Base-by-base conservation (phyloP, 495 filamentous ascomycete species). In the Trichocladium uniseriatum region DNA sequence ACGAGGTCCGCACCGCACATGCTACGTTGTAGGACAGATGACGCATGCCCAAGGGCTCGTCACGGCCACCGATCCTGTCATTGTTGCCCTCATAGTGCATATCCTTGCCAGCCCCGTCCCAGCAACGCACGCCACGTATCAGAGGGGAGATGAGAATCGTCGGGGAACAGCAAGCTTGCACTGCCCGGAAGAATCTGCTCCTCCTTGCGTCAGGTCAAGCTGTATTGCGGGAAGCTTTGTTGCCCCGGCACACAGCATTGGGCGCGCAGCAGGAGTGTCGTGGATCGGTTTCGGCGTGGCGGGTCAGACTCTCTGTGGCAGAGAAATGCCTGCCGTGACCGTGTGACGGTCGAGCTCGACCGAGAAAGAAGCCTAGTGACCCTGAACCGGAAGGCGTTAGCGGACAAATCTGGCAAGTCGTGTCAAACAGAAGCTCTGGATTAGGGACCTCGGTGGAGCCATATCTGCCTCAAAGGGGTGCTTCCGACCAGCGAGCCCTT, bases 341-440 rank as follows among this genome's bases (percentile, higher is more conserved):
- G 44, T 41, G 45, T 48, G 37, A 48, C 36, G 31, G 38, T 53
- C 47, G 43, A 57, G 51, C 51, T 53, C 44, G 52, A 53, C 49
- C 55, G 43, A 50, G 32, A 47, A n/a, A 38, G 24, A 46, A 58
- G 40, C 46, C 43, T 59, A 28, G 32, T 38, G 52, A 34, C 10
- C 31, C 53, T 57, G 48, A 27, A 58, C 61, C 48, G 59, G 63
- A 56, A 57, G 38, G 41, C 49, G 38, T 64, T 58, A 66, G 59
- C 61, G 49, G 59, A 54, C 63, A 43, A 53, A 66, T 59, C 34
- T 43, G 59, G 63, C 52, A 58, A 52, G 19, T 45, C 37, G 41
- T 41, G 48, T 53, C 45, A 38, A 49, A 54, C 51, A 57, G 31
- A 47, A 39, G 48, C 38, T 48, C 59, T 59, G 31, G 34, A 58